Base-by-base conservation (phyloP, 345 rosid species). In the Populus deltoides region DNA sequence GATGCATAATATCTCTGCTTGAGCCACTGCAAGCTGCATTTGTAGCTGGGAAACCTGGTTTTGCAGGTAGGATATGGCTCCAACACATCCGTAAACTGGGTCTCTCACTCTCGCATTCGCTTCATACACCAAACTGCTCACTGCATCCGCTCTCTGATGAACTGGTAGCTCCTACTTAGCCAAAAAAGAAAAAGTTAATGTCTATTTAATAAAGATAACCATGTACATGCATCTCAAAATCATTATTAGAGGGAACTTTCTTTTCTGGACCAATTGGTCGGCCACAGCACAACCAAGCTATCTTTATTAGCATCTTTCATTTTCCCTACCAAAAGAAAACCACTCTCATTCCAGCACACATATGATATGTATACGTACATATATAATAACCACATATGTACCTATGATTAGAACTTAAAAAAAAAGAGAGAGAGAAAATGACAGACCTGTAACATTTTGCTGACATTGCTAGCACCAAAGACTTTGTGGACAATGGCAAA, bases 81-180 rank as follows among this genome's bases (percentile, higher is more conserved):
- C 85, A 3, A 73, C 85, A 45, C 81, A 82, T 1, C 85, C 85
- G 45, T 82, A 82, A n/a, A 82, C 81, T 35, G 85, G 85, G 72
- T 82, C 85, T 66, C 85, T 70, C 3, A 82, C 71, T 49, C 85
- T 70, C 25, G 85, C 85, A 55, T 73, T 78, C 15, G 85, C 85
- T 55, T 82, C 85, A 62, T 82, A 78, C 63, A 82, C 81, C 67
- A 82, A 47, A 68, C 85, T 82, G 77, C 85, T 82, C 73, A 82
- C 85, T 43, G 85, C 85, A 70, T 82, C 85, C 29, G 81, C 81
- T 68, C 85, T 78, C 49, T 78, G 81, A 62, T 78, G 77, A 20
- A 73, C 75, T 29, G 81, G 78, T 22, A 82, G 81, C 35, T 82
- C 85, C 85, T 82, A 81, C 65, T 59, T 24, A 11, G 65, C 29